Base-by-base conservation (phyloP, 2,329 filamentous ascomycete species). In the Curvularia spicifera region DNA sequence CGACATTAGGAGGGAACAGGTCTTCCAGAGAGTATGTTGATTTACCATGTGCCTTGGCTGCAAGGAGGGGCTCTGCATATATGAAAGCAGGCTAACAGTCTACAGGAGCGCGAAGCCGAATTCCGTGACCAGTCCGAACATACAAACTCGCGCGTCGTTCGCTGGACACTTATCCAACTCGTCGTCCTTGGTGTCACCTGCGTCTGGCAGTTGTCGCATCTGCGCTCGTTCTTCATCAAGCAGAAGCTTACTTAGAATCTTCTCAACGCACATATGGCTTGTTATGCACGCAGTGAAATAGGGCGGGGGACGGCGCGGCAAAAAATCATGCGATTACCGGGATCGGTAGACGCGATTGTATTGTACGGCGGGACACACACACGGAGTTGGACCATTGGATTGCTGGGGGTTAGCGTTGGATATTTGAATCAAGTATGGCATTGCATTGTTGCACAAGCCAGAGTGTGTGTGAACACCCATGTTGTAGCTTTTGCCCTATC, bases 161-260 rank as follows among this genome's bases (percentile, higher is more conserved):
- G 93, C 69, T 99, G 95, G 94, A 94, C 95, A 67, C 74, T 97
- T 65, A 89, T 98, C 67, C 95, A 99, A 80, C 82, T 98, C 60
- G 85, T 88, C 51, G 87, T 98, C 37, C 83, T 99, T 53, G 91
- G 89, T 54, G 84, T 89, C 55, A 97, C 95, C 33, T 99, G 95
- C 80, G 91, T 92, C 61, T 99, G 95, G 95, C 95, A 99, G 79
- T 84, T 99, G 46, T 96, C 93, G 53, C 94, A 99, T 80, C 85
- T 99, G 71, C 87, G 95, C 69, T 90, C 91, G 46, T 99, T 99
- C 86, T 99, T 99, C 83, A 99, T 99, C 84, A 99, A 99, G 86
- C 94, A 98, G 83, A 99, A 99, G 85, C 88, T 99, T 77, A 98
- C 95, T 59, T 99, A 87, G 79, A 50, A 52, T 13, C 13, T 15